Evolutionary conservation across 768 basidiomycete species (phyloP).

Genomic region (Tylopilus balloui): DNA sequence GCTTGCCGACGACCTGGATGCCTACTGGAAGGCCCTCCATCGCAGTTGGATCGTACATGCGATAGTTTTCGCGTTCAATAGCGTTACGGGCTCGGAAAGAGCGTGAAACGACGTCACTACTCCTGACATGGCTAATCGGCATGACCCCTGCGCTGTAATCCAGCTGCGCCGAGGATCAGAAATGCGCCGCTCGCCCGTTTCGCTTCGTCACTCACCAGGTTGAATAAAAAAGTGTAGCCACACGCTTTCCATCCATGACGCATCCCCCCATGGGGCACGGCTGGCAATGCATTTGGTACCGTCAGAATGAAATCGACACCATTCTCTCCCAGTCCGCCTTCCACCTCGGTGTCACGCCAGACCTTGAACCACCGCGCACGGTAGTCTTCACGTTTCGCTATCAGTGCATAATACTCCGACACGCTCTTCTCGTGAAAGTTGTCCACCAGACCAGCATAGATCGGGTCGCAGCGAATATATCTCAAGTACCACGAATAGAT

Average conservation of each 20-base stretch:
- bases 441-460: constrained; percentile 52
- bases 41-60: constrained; percentile 37
- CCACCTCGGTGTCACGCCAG: constrained; percentile 27
- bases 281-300: constrained; percentile 59
- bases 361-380: constrained; percentile 37
- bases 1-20: constrained; percentile 40
- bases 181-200: background rate
- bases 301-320: constrained; percentile 60
- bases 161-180: constrained; percentile 25
- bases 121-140: constrained; percentile 40
- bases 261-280: constrained; percentile 49
- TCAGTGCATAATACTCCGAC: constrained; percentile 46
- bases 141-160: constrained; percentile 45
- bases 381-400: constrained; percentile 43
- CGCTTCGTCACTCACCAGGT: constrained; percentile 42
- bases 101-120: constrained; percentile 29
- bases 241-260: constrained; percentile 55
- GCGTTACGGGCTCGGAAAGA: constrained; percentile 31
- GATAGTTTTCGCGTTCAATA: constrained; percentile 38
- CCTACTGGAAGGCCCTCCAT: constrained; percentile 46
- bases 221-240: constrained; percentile 65
- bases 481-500: constrained; percentile 50
- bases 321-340: constrained; percentile 31
- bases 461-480: constrained; percentile 46
- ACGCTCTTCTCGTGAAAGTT: constrained; percentile 47